Base-by-base conservation (phyloP, 75 land plant species). In the Selaginella moellendorffii region DNA sequence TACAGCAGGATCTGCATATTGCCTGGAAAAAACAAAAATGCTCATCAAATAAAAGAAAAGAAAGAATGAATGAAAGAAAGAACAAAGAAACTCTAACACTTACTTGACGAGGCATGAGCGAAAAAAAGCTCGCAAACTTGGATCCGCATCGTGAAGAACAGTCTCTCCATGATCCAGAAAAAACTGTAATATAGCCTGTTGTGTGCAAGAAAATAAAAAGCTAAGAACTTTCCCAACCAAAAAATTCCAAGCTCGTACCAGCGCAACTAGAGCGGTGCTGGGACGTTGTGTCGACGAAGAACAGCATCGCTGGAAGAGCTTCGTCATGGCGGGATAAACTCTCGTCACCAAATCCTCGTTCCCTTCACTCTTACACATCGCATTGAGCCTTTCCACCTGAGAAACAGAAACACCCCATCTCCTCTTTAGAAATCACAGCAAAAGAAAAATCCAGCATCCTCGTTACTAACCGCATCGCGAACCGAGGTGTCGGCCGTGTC, bases 131-230 rank as follows among this genome's bases (percentile, higher is more conserved):
- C 76, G 74, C 28, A 93, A 61, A 76, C 87, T 85, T 14, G 98
- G 83, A 76, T 88, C 98, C 28, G 90, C 79, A 82, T 93, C 98
- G 76, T 93, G 96, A 26, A 93, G 69, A 54, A 85, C 80, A n/a
- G 63, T 62, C 30, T 93, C 98, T 26, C 96, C 96, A 72, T 79
- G 87, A 68, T 93, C 96, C 28, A 93, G 80, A 53, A 83, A 92
- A 70, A 93, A 93, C 69, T 93, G 98, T 62, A 93, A 84, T 63
- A 88, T 85, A 0, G 79, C 86, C 98, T 88, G 81, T 31, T 29
- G 26, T 9, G n/a, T n/a, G n/a, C n/a, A n/a, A n/a, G n/a, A n/a
- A n/a, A n/a, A n/a, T n/a, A n/a, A n/a, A n/a, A n/a, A n/a, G n/a
- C n/a, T n/a, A n/a, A n/a, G n/a, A n/a, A n/a, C n/a, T n/a, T n/a